Percentiles rank a stretch among this genome's conserved stretches.
phyloP scores from a whole-genome alignment of 2,329 filamentous ascomycete species.

The Ciborinia camelliae region DNA sequence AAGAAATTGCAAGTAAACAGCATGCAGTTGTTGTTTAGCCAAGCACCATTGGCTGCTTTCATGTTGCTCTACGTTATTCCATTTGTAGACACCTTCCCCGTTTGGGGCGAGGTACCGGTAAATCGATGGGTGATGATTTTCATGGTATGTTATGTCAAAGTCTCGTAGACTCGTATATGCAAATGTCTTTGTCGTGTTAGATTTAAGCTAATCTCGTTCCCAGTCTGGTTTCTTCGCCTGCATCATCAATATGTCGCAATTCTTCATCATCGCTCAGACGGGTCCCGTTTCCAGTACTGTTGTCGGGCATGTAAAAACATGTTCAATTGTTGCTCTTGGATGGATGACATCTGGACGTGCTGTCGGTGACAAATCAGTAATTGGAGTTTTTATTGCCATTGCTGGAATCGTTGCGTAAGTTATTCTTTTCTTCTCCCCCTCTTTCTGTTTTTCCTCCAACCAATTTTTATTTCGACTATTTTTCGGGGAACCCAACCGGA shows the following conservation, averaged over 20 bases:
- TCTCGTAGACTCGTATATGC: slow-evolving; percentile 20
- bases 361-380: slow-evolving; percentile 52
- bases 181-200: slow-evolving; percentile 12
- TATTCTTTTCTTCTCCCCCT: background rate
- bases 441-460: background rate
- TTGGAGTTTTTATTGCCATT: slow-evolving; percentile 55
- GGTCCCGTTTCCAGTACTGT: slow-evolving; percentile 64
- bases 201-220: slow-evolving; percentile 29
- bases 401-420: slow-evolving; percentile 56
- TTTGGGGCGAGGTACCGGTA: slow-evolving; percentile 49
- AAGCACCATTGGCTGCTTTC: slow-evolving; percentile 60
- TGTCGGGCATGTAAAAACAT: slow-evolving; percentile 64
- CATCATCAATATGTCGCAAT: slow-evolving; percentile 62
- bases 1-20: slow-evolving; percentile 62
- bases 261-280: slow-evolving; percentile 59
- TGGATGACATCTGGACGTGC: slow-evolving; percentile 56
- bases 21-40: slow-evolving; percentile 67
- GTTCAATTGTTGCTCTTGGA: slow-evolving; percentile 60
- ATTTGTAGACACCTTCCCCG: slow-evolving; percentile 61
- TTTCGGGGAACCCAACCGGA: background rate
- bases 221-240: slow-evolving; percentile 62
- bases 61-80: slow-evolving; percentile 64
- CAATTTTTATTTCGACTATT: background rate
- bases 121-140: slow-evolving; percentile 57
- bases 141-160: slow-evolving; percentile 44